Evolutionary conservation across 2,329 filamentous ascomycete species (phyloP), one percentile per base, ranked within the genome.

Genomic region (Colletotrichum sp.): DNA sequence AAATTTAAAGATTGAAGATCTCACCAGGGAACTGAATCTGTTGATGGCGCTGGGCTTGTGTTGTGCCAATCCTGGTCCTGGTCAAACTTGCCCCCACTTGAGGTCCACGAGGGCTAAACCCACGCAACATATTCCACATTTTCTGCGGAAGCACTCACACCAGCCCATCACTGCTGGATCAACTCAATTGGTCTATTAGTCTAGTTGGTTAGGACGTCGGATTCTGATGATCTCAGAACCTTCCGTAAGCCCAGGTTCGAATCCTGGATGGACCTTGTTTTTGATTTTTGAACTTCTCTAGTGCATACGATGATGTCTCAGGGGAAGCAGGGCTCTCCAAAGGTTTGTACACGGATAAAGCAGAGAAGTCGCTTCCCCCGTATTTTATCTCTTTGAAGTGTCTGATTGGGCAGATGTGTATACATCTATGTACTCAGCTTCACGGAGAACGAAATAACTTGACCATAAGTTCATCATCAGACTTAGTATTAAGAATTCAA

Each of bases 181-280:
- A 7, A 5, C 26, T 39, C 4, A 1, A 10, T 3, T 7, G 73
- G 64, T 73, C 70, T 68, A 68, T 73, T 75, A 73, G 64, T 68
- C 70, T 73, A 73, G 70, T 73, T 68, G 73, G 64, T 68, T 59
- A 75, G 70, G 64, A 75, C 73, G 70, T 75, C 70, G 70, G 73
- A 73, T 65, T 68, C 73, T 68, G 73, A 75, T n/a, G 2, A n/a
- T 13, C 12, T 6, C 43, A 30, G 59, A 26, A 21, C 26, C 1
- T 73, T 75, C 64, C 61, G 69, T 75, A 68, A 12, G 70, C 73
- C 73, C 70, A 75, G 68, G 72, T 75, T 75, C 68, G 68, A 72
- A 72, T 67, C 72, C 68, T 73, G 70, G 70, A 83, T 86, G 57
- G 73, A 73, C 43, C 70, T 75, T 8, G 2, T 7, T 30, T 57